These are phyloP conservation scores for Saccharum officinarum DNA, from an alignment of 176 grass and related monocot species.

Conservation along the genomic window DNA sequence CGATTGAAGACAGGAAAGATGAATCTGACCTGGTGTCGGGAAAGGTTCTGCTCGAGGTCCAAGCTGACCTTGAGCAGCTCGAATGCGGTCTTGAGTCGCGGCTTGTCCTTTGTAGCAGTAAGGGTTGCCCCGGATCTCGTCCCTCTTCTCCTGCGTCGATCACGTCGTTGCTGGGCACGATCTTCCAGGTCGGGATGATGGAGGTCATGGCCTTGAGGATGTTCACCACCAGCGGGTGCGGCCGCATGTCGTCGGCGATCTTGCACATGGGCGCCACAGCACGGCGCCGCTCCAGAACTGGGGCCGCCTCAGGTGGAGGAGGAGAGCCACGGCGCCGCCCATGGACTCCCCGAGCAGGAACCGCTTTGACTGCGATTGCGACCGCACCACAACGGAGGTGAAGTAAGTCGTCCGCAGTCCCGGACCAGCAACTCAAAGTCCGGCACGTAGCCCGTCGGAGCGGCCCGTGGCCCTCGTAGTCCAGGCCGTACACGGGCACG, in stretches of 20 bases:
- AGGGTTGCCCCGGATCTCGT: slow-evolving; percentile 58
- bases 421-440: slow-evolving; percentile 46
- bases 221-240: slow-evolving; percentile 46
- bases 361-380: neutral
- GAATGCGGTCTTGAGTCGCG: slow-evolving; percentile 45
- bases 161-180: slow-evolving; percentile 69
- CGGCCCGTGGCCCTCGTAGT: slow-evolving; percentile 82
- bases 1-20: too few species aligned
- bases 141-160: slow-evolving; percentile 51
- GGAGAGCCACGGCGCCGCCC: slow-evolving; percentile 80
- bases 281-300: slow-evolving; percentile 65
- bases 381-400: neutral
- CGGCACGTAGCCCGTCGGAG: slow-evolving; percentile 65
- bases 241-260: slow-evolving; percentile 73
- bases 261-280: slow-evolving; percentile 94
- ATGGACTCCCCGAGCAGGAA: slow-evolving; percentile 81
- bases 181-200: slow-evolving; percentile 71
- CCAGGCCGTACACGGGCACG: slow-evolving; percentile 60
- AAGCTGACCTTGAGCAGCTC: slow-evolving; percentile 60
- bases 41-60: slow-evolving; percentile 38
- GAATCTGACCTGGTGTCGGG: slow-evolving; percentile 3
- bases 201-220: slow-evolving; percentile 41
- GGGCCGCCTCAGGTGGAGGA: slow-evolving; percentile 49
- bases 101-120: slow-evolving; percentile 66
- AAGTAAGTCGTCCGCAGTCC: slow-evolving; percentile 60